These are phyloP conservation scores for Tillandsia leiboldiana DNA, from an alignment of 176 grass and related monocot genomes.

Conservation along the genomic window DNA sequence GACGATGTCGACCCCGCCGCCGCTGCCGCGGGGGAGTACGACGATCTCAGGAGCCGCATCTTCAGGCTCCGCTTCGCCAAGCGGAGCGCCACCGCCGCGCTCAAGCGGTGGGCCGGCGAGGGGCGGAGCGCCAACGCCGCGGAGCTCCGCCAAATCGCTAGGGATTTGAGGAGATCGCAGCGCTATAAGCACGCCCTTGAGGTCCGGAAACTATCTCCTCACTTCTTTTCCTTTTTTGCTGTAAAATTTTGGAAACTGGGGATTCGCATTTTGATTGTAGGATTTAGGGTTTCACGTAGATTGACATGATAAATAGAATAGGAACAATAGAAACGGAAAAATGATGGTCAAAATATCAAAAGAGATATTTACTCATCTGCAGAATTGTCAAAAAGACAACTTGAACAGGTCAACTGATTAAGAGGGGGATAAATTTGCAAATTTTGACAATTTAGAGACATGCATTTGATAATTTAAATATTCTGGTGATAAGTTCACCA, in stretches of 20 bases:
- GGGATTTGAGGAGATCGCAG: slow-evolving; percentile 44
- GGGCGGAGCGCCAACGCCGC: slow-evolving; percentile 31
- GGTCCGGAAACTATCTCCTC: slow-evolving; percentile 24
- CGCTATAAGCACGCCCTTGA: slow-evolving; percentile 87
- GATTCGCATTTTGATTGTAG: background rate
- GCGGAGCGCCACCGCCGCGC: slow-evolving; percentile 59
- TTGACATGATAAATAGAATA: too few species aligned
- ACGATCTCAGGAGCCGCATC: slow-evolving; percentile 52
- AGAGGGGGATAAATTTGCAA: too few species aligned
- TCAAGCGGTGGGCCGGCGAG: slow-evolving; percentile 52
- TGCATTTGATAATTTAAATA: too few species aligned
- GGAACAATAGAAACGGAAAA: too few species aligned
- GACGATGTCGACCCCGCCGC: slow-evolving; percentile 4
- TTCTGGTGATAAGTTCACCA: too few species aligned
- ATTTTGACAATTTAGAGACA: too few species aligned
- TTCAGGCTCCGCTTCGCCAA: slow-evolving; percentile 63
- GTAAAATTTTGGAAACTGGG: slow-evolving; percentile 14
- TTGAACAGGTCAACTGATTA: background rate
- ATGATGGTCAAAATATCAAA: too few species aligned
- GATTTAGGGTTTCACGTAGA: too few species aligned
- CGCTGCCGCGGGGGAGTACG: slow-evolving; percentile 9
- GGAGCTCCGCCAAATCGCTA: slow-evolving; percentile 51
- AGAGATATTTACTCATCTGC: too few species aligned
- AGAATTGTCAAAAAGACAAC: background rate
- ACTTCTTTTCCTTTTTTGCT: background rate